phyloP scores from a whole-genome alignment of 2,329 filamentous ascomycete genomes.

The Diaporthe amygdali region DNA sequence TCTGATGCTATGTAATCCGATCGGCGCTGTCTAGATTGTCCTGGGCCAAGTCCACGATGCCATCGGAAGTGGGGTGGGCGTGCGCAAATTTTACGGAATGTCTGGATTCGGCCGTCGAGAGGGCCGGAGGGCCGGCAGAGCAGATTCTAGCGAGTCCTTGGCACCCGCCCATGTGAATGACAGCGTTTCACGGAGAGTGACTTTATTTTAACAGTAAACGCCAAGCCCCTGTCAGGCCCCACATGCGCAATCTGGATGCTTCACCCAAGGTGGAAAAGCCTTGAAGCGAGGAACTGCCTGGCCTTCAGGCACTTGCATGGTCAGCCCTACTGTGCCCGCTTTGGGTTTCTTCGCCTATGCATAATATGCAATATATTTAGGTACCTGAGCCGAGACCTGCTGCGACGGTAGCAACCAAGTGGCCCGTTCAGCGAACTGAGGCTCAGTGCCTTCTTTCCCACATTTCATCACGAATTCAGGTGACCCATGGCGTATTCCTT shows the following conservation, averaged over 20 bases:
- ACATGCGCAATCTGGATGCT: not conserved
- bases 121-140: not conserved
- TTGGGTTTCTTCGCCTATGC: not conserved
- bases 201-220: slow-evolving; percentile 11
- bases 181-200: slow-evolving; percentile 13
- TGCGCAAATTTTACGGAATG: too few species aligned
- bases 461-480: not conserved
- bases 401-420: not conserved
- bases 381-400: not conserved
- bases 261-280: not conserved
- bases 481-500: not conserved
- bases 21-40: not conserved
- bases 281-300: not conserved
- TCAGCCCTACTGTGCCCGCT: slow-evolving; percentile 9
- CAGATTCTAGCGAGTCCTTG: slow-evolving; percentile 4
- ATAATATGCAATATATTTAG: slow-evolving; percentile 4
- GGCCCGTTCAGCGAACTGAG: not conserved
- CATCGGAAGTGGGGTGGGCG: not conserved
- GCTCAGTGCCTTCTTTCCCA: not conserved
- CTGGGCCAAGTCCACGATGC: not conserved
- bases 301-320: not conserved
- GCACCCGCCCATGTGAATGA: not conserved
- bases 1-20: not conserved
- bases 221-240: not conserved
- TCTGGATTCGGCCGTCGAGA: slow-evolving; percentile 1